Conservation (phyloP, 139 green algal genomes). For the Chlorella vulgaris region DNA sequence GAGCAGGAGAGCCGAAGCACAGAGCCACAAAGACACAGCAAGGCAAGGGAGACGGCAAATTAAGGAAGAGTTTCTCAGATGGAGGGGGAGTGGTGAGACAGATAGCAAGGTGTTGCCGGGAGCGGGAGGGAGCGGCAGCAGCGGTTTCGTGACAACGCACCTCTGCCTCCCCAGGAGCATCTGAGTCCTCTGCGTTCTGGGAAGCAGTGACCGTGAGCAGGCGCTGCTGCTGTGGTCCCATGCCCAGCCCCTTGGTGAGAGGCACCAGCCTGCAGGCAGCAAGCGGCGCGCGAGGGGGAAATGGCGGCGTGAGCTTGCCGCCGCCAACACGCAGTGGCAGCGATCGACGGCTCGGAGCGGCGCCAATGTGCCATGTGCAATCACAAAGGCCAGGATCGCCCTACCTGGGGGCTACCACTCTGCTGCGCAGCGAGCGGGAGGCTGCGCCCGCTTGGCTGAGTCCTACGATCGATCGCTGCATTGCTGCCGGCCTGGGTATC, state of each 20-base stretch:
- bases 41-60: too few relatives aligned
- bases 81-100: too few relatives aligned
- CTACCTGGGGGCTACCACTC: background rate
- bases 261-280: background rate
- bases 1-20: too few relatives aligned
- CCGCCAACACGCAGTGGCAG: background rate
- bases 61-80: too few relatives aligned
- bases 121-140: too few relatives aligned
- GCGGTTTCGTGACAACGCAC: too few relatives aligned
- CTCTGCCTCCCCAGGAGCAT: background rate
- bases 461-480: background rate
- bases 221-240: constrained; percentile 11
- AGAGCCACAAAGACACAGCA: too few relatives aligned
- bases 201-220: background rate
- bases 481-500: too few relatives aligned
- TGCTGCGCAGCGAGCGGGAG: background rate
- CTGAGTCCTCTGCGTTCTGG: background rate
- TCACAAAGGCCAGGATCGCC: background rate
- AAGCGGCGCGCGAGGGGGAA: too few relatives aligned
- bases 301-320: background rate
- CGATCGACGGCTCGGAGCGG: background rate
- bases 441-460: background rate
- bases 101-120: too few relatives aligned
- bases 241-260: background rate
- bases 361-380: background rate